Base-by-base conservation (phyloP, 306 rosid species). In the Rosa rugosa region DNA sequence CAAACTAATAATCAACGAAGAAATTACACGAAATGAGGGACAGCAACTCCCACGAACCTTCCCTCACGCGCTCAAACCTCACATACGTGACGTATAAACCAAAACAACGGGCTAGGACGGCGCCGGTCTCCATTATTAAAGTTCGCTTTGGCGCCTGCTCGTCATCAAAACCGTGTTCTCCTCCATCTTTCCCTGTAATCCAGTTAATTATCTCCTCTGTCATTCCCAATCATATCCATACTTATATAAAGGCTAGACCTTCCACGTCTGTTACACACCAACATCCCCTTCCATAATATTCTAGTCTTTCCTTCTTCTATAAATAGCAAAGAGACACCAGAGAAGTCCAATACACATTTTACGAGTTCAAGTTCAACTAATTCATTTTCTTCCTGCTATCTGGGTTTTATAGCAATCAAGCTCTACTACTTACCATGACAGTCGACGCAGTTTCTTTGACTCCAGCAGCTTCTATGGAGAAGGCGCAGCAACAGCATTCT, bases 21-120 rank as follows among this genome's bases (percentile, higher is more conserved):
- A 57, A n/a, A 57, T 8, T 9, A 22, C 63, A n/a, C 64, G 5
- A 22, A 56, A 27, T 27, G 31, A n/a, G 25, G 17, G 13, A 27
- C 31, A 27, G 11, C 13, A 27, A 42, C 31, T 27, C 31, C 31
- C 63, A 18, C 27, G 71, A 67, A 67, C 49, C 49, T 40, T 67
- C 49, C 71, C 49, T 67, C 71, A 67, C 71, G 71, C 71, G 71
- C 49, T 20, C 20, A 38, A 17, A 38, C 70, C 23, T 36, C 23
- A 27, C 31, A 0, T 1, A 0, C 31, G 31, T 27, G 1, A 1
- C 31, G 31, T 27, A 27, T 27, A 27, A 1, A 9, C 6, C 46
- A 36, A 66, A 8, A 17, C 71, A 66, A 66, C 11, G 7, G 71
- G 46, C 40, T n/a, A 27, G 31, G 31, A 27, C 31, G 31, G 31